phyloP scores from a whole-genome alignment of 192 early-diverging fungal genomes.

The Backusella luteola region DNA sequence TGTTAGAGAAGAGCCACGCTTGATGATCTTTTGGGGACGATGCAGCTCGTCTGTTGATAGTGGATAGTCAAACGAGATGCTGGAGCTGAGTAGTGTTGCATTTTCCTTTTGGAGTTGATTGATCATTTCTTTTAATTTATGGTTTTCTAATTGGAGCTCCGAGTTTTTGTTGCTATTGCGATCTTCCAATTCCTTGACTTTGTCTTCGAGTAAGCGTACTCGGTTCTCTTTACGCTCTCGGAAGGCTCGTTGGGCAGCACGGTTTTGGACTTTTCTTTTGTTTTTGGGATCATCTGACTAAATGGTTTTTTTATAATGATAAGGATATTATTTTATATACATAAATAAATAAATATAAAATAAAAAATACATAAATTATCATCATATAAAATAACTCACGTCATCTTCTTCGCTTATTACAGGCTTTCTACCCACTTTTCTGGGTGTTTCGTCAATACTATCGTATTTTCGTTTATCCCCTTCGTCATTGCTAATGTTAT shows the following conservation, averaged over 20 bases:
- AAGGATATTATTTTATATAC: neutral
- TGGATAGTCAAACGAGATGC: neutral
- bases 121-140: neutral
- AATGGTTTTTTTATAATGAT: neutral
- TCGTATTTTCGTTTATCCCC: slow-evolving; percentile 2
- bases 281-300: slow-evolving; percentile 9
- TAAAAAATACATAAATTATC: neutral
- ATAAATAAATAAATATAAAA: slow-evolving; percentile 4
- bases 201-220: slow-evolving; percentile 53
- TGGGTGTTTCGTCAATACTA: neutral
- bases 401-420: slow-evolving; percentile 11
- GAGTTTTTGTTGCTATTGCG: neutral
- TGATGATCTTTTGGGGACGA: neutral
- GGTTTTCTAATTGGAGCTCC: neutral
- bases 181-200: slow-evolving; percentile 7
- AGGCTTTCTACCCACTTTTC: slow-evolving; percentile 12
- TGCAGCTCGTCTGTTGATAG: neutral
- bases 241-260: slow-evolving; percentile 69
- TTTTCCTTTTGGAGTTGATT: neutral
- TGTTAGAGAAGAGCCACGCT: neutral
- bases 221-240: slow-evolving; percentile 68
- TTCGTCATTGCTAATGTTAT: neutral
- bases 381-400: neutral
- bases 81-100: neutral
- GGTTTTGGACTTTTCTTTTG: slow-evolving; percentile 50